Base-by-base conservation (phyloP, 2,329 filamentous ascomycete species). In the Sordariomycetes sp. region DNA sequence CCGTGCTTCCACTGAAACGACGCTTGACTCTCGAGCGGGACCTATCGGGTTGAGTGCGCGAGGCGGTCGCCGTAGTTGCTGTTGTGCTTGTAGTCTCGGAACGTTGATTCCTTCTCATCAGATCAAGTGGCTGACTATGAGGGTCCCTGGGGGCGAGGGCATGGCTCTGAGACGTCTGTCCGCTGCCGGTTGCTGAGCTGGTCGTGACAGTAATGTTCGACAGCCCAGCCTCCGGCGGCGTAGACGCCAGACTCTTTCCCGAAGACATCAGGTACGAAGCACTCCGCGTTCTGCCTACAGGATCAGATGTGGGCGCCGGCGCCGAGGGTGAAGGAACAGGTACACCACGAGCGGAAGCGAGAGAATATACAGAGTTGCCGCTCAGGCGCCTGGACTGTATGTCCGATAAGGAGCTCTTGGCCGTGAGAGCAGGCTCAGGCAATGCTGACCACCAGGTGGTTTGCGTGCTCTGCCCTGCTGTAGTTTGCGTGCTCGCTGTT, bases 1-100 rank as follows among this genome's bases (percentile, higher is more conserved):
- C 79, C 25, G 83, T 88, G 56, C 85, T 92, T 17, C 77, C 81
- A 49, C 86, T 93, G 46, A 92, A 79, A 39, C 86, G 73, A 41
- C 86, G 70, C 53, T 85, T 82, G 15, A 68, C 75, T 48, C 72
- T 68, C 50, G 84, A 86, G 28, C 81, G 73, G 30, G 81, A 82
- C 42, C 71, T 63, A 35, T 69, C 67, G 8, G 67, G 67, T 38
- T 69, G 67, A 11, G 63, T 43, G 28, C 69, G 63, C 36, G 59
- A 38, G 32, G 54, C 51, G 19, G 52, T 44, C 36, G 59, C 38
- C 30, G 54, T 51, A 18, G 59, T 42, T 19, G 53, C 44, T 21
- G 48, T 42, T 35, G 50, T 51, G 39, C 48, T 46, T 42, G 51
- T 57, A 15, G 47, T 50, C 15, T 62, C 55, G 36, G 48, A 39